These are phyloP conservation scores for Pichia exigua DNA, from an alignment of 805 yeast species.

Conservation along the genomic window DNA sequence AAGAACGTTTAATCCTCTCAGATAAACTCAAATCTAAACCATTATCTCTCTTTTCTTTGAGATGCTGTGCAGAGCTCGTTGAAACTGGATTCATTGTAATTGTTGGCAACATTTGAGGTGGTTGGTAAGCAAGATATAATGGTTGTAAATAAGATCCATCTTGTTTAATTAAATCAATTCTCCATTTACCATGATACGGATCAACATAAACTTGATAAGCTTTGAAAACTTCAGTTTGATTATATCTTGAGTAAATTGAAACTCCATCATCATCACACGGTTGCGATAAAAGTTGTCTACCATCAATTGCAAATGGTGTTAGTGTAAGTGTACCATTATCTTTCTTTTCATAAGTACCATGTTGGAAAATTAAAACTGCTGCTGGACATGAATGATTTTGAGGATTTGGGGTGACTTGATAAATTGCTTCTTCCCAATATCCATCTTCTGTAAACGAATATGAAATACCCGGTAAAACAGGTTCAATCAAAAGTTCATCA, in stretches of 20 bases:
- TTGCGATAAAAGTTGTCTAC: conserved; percentile 80
- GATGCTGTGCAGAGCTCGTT: conserved; percentile 15
- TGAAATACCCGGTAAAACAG: conserved; percentile 90
- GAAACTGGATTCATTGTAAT: conserved; percentile 78
- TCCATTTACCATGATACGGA: conserved; percentile 76
- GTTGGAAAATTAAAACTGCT: conserved; percentile 81
- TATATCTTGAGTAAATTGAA: conserved; percentile 65
- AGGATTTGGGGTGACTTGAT: conserved; percentile 68
- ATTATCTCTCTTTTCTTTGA: conserved; percentile 10
- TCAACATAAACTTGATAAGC: conserved; percentile 57
- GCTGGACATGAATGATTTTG: conserved; percentile 72
- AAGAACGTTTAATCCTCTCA: conserved; percentile 53
- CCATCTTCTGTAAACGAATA: conserved; percentile 93
- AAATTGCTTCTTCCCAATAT: conserved; percentile 80
- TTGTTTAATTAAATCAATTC: conserved; percentile 63
- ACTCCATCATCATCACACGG: conserved; percentile 67
- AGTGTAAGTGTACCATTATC: conserved; percentile 62
- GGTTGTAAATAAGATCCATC: conserved; percentile 84
- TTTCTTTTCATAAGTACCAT: conserved; percentile 65
- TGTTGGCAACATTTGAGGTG: conserved; percentile 96
- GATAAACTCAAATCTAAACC: conserved; percentile 24
- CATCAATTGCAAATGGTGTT: conserved; percentile 78
- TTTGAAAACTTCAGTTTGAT: conserved; percentile 54
- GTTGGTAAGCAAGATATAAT: conserved; percentile 81
- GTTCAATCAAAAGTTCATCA: conserved; percentile 90